A percentile compares a stretch with the other conserved stretches of the same genome.
Evolutionary conservation across 805 yeast species (phyloP).

Genomic region (Lipomyces sp.): DNA sequence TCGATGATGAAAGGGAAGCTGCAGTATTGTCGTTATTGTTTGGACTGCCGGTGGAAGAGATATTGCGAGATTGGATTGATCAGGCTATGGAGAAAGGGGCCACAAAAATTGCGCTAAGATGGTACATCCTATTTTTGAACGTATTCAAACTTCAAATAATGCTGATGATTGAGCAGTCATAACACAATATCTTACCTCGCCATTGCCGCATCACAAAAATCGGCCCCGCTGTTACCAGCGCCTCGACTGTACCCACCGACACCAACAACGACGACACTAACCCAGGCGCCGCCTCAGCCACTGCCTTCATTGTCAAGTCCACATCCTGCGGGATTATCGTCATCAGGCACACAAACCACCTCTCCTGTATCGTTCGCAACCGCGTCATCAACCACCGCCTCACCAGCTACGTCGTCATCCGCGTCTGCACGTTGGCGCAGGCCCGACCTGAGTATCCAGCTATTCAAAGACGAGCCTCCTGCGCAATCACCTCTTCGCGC

Average conservation of each 20-base stretch:
- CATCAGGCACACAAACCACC: slow-evolving; percentile 1
- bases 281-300: background rate
- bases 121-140: slow-evolving; percentile 14
- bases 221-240: background rate
- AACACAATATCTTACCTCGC: slow-evolving; percentile 21
- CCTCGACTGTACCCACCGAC: background rate
- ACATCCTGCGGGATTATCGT: background rate
- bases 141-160: background rate
- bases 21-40: slow-evolving; percentile 29
- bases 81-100: slow-evolving; percentile 21
- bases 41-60: slow-evolving; percentile 18
- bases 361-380: slow-evolving; percentile 9
- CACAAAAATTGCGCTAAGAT: slow-evolving; percentile 20
- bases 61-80: slow-evolving; percentile 23
- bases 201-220: background rate
- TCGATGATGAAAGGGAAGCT: slow-evolving; percentile 21
- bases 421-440: slow-evolving; percentile 25
- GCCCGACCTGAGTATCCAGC: slow-evolving; percentile 33
- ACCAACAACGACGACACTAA: background rate
- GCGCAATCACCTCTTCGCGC: background rate
- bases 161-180: slow-evolving; percentile 12
- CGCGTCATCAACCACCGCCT: background rate
- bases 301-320: background rate
- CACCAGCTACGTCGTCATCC: slow-evolving; percentile 11
- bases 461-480: slow-evolving; percentile 21